Evolutionary conservation across 345 rosid genomes (phyloP).

Genomic region (Combretum micranthum): DNA sequence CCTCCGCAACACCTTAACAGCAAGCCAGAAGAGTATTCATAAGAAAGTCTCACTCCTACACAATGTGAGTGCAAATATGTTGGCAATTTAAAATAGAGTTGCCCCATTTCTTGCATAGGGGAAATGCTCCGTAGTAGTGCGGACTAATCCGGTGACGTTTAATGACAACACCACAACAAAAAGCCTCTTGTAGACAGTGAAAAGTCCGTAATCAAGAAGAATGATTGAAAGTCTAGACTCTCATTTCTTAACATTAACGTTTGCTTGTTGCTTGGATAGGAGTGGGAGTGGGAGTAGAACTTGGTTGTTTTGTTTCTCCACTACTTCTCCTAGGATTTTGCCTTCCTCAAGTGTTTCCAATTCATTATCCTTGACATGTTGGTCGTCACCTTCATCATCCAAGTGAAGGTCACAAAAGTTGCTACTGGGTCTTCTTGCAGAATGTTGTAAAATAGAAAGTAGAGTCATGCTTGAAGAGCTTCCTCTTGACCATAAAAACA

Average conservation of each 20-base stretch:
- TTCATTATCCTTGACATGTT: constrained; percentile 12
- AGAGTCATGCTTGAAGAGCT: constrained; percentile 32
- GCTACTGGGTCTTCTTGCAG: constrained; percentile 48
- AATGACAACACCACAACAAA: constrained; percentile 31
- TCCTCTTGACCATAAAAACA: constrained; percentile 33
- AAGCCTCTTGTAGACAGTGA: constrained; percentile 74
- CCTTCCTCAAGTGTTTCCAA: constrained; percentile 38
- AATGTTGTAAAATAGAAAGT: constrained; percentile 17
- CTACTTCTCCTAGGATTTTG: constrained; percentile 8
- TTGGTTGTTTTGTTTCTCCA: constrained; percentile 18
- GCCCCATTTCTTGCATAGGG: constrained; percentile 60
- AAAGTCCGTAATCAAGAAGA: constrained; percentile 67
- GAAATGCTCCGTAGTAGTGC: constrained; percentile 53
- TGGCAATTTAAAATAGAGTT: constrained; percentile 56
- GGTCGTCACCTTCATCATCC: constrained; percentile 23
- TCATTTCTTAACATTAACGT: constrained; percentile 13
- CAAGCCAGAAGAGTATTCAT: constrained; percentile 49
- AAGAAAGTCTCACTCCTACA: constrained; percentile 70
- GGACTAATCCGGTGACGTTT: constrained; percentile 42
- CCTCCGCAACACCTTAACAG: constrained; percentile 42
- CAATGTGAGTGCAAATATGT: constrained; percentile 56
- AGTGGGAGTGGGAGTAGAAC: constrained; percentile 18
- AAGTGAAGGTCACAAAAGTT: constrained; percentile 66
- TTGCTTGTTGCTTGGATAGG: neutral
- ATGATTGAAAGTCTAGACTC: constrained; percentile 55